Percentiles rank a stretch among this genome's conserved stretches.
Evolutionary conservation across 352 stramenopile genomes (phyloP).

Genomic region (Globisporangium takayamanum): DNA sequence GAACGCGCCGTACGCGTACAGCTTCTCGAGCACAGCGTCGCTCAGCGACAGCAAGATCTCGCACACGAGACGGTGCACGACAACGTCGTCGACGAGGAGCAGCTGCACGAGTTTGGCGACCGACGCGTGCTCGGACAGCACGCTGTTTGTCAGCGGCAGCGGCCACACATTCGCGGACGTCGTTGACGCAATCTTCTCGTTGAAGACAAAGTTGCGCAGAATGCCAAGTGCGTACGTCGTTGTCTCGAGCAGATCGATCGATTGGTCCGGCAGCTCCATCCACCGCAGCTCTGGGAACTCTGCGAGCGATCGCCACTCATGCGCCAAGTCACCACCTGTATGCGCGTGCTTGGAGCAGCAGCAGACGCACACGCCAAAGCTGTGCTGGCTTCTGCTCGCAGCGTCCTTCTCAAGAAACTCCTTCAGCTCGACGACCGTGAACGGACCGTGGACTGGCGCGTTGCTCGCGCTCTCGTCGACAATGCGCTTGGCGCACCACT

Average conservation of each 20-base stretch:
- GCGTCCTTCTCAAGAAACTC: conserved; percentile 44
- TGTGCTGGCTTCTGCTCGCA: conserved; percentile 23
- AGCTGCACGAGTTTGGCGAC: conserved; percentile 59
- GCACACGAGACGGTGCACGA: conserved; percentile 44
- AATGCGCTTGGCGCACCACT: conserved; percentile 48
- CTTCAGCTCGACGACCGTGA: conserved; percentile 49
- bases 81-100: conserved; percentile 48
- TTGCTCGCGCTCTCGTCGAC: conserved; percentile 16
- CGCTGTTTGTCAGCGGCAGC: conserved; percentile 45
- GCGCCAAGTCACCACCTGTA: conserved; percentile 18
- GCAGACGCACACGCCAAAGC: conserved; percentile 43
- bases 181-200: conserved; percentile 26
- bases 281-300: conserved; percentile 70
- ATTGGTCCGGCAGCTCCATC: conserved; percentile 69
- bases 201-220: conserved; percentile 56
- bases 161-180: conserved; percentile 39
- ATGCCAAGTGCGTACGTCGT: conserved; percentile 46
- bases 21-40: conserved; percentile 34
- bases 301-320: conserved; percentile 56
- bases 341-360: conserved; percentile 53
- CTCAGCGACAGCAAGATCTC: conserved; percentile 58
- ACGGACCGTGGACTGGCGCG: conserved; percentile 29
- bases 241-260: conserved; percentile 36
- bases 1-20: conserved; percentile 58
- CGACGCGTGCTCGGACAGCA: conserved; percentile 38